Evolutionary conservation across 2,329 filamentous ascomycete genomes (phyloP).

Genomic region (Apiospora arundinis): DNA sequence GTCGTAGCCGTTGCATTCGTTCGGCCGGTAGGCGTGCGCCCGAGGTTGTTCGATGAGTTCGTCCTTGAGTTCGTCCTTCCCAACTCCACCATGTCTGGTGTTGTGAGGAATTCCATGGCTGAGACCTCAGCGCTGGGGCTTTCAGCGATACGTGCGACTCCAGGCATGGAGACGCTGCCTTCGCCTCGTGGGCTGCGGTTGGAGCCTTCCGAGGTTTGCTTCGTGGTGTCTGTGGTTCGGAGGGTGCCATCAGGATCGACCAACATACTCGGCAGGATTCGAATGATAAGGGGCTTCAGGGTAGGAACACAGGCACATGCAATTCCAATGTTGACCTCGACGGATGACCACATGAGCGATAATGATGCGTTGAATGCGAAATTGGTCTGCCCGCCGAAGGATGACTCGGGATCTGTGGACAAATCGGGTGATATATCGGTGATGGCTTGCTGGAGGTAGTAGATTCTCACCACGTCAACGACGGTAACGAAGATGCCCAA

Average conservation of each 20-base stretch:
- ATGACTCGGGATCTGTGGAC: constrained; percentile 46
- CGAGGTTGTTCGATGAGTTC: constrained; percentile 27
- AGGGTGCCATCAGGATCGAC: constrained; percentile 56
- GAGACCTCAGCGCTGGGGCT: constrained; percentile 40
- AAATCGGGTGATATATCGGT: constrained; percentile 46
- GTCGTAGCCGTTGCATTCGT: constrained; percentile 44
- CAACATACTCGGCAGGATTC: constrained; percentile 63
- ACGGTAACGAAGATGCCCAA: constrained; percentile 87
- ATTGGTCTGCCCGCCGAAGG: constrained; percentile 59
- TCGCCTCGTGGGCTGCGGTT: constrained; percentile 24
- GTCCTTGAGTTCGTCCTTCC: constrained; percentile 23
- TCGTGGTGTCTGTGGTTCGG: constrained; percentile 39
- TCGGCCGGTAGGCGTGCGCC: constrained; percentile 35
- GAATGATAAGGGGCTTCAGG: constrained; percentile 82
- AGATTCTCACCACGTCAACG: constrained; percentile 88
- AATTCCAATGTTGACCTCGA: constrained; percentile 91
- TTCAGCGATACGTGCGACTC: constrained; percentile 26
- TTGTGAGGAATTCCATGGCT: constrained; percentile 55
- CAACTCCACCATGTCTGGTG: constrained; percentile 41
- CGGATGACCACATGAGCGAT: constrained; percentile 91
- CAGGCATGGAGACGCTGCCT: constrained; percentile 25
- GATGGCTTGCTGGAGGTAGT: constrained; percentile 82
- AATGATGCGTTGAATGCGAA: constrained; percentile 79
- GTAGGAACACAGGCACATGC: constrained; percentile 92
- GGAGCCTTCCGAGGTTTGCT: constrained; percentile 33